Evolutionary conservation across 2,329 filamentous ascomycete genomes (phyloP).

Genomic region (Pseudopithomyces maydicus): DNA sequence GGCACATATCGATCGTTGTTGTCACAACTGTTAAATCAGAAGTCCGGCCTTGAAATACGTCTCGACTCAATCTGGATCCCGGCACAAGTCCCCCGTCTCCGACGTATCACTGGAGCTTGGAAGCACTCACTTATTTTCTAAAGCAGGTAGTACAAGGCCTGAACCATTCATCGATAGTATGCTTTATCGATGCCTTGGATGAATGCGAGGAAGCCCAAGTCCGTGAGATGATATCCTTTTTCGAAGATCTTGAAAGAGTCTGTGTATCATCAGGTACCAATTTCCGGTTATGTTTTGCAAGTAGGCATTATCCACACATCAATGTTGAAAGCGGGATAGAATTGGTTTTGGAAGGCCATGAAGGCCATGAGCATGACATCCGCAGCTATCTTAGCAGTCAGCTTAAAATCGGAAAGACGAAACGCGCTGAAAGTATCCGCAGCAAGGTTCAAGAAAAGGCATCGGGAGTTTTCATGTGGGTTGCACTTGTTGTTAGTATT

Average conservation of each 20-base stretch:
- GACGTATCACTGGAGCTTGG: conserved; percentile 5
- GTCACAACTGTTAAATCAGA: conserved; percentile 16
- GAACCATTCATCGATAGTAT: conserved; percentile 8
- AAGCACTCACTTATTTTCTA: conserved; percentile 13
- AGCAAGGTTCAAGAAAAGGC: conserved; percentile 42
- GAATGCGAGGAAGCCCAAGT: conserved; percentile 52
- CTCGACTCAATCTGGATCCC: not conserved
- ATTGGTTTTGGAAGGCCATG: conserved; percentile 40
- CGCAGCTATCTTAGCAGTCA: conserved; percentile 15
- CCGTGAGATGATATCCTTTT: conserved; percentile 49
- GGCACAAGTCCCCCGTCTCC: not conserved
- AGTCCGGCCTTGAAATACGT: conserved; percentile 9
- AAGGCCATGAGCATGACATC: conserved; percentile 43
- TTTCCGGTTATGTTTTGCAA: conserved; percentile 52
- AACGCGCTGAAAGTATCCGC: conserved; percentile 21
- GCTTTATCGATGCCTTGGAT: conserved; percentile 51
- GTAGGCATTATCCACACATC: conserved; percentile 54
- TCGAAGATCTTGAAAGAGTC: conserved; percentile 44
- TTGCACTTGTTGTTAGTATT: conserved; percentile 51
- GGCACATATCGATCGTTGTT: conserved; percentile 23
- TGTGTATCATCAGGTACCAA: conserved; percentile 2
- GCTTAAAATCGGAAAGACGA: conserved; percentile 16
- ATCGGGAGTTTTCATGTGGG: conserved; percentile 53
- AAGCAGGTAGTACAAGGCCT: conserved; percentile 9
- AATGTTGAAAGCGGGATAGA: conserved; percentile 26